Evolutionary conservation across 345 rosid genomes (phyloP).

Genomic region (Citrus reticulata): DNA sequence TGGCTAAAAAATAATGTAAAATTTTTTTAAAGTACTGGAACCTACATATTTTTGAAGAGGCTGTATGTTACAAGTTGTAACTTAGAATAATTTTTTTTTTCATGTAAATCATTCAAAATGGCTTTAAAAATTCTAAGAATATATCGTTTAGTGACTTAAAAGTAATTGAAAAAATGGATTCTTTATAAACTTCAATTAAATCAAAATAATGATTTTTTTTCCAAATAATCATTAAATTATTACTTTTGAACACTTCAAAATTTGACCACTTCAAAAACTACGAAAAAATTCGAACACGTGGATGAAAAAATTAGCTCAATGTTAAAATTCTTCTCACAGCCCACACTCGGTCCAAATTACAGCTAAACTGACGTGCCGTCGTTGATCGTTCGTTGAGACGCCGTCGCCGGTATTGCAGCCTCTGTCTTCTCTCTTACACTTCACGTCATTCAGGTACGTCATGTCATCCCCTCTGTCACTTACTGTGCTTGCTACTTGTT

Average conservation of each 20-base stretch:
- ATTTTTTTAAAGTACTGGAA: too few relatives aligned
- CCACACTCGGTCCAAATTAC: background rate
- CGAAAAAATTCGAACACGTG: background rate
- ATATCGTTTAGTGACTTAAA: background rate
- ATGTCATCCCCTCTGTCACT: background rate
- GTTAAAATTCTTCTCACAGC: background rate
- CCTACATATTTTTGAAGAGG: too few relatives aligned
- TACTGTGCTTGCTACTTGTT: background rate
- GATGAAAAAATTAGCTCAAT: background rate
- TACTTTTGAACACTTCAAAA: background rate
- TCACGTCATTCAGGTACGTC: background rate
- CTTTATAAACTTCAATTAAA: background rate
- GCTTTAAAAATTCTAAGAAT: too few relatives aligned
- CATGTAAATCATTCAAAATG: background rate
- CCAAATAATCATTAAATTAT: too few relatives aligned
- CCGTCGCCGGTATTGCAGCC: background rate
- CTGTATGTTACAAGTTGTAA: too few relatives aligned
- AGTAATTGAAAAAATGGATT: background rate
- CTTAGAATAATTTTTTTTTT: too few relatives aligned
- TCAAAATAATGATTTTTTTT: background rate
- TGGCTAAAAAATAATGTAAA: too few relatives aligned
- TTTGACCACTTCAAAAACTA: background rate
- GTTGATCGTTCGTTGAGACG: background rate
- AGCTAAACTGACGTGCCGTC: background rate
- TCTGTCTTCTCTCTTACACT: background rate